Base-by-base conservation (phyloP, 371 early-diverging fungal species). In the Rhizopus delemar region DNA sequence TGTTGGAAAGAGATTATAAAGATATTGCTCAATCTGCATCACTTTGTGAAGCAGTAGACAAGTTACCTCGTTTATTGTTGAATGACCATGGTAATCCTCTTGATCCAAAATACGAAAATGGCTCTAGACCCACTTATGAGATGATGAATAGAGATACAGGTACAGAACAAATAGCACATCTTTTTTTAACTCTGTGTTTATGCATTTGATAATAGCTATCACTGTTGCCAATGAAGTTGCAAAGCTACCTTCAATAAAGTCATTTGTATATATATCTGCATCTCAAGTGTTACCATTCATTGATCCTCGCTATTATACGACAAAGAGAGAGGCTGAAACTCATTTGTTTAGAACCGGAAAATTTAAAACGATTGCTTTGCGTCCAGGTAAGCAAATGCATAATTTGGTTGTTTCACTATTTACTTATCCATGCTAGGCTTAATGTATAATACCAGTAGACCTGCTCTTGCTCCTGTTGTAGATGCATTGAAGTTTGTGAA, bases 101-200 rank as follows among this genome's bases (percentile, higher is more conserved):
- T 33, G 66, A 74, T 46, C 69, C 66, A 32, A 49, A 62, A 5
- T 22, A 53, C 7, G 56, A 65, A 16, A 57, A 59, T 45, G 46
- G 50, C 12, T 41, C 52, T 28, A 58, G 51, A 31, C 63, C 66
- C 4, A 82, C 82, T 0, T 88, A 84, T 60, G 90, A 90, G 65
- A 71, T 48, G 32, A 80, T 88, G 60, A 90, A 90, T 64, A 81
- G 89, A 38, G 91, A 90, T 66, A 88, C 91, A 32, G 90, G 87
- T 84, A 77, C 57, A 22, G 7, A 33, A 52, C 11, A 32, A 7
- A 41, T 12, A 8, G n/a, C 9, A 35, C 9, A 15, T 7, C 4
- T 6, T 22, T 3, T 9, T 29, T 15, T 8, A 36, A 33, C 7
- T 15, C 6, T 46, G 1, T 41, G 28, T n/a, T 46, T 35, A 49